A percentile compares a stretch with the other conserved stretches of the same genome.
Evolutionary conservation across 352 stramenopile genomes (phyloP).

Genomic region (Phytophthora pinifolia): DNA sequence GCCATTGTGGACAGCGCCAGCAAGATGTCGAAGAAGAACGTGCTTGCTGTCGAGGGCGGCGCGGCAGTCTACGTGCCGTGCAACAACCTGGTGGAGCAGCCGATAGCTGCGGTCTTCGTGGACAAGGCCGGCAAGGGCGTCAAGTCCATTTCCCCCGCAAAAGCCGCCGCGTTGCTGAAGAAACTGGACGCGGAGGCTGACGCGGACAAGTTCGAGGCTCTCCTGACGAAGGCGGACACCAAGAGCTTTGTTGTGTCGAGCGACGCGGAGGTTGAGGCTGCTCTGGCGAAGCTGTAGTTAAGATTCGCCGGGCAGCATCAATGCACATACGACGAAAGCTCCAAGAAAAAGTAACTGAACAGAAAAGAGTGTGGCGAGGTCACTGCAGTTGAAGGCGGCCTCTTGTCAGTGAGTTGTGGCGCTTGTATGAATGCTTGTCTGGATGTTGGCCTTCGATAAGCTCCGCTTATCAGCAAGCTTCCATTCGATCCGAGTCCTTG

Average conservation of each 20-base stretch:
- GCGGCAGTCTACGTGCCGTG: slow-evolving; percentile 69
- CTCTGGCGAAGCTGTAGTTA: slow-evolving; percentile 67
- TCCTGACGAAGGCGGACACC: slow-evolving; percentile 61
- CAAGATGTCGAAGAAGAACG: slow-evolving; percentile 62
- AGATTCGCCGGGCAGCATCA: slow-evolving; percentile 24
- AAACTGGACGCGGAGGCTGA: slow-evolving; percentile 50
- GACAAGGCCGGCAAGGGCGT: slow-evolving; percentile 56
- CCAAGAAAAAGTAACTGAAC: slow-evolving; percentile 25
- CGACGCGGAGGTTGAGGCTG: slow-evolving; percentile 55
- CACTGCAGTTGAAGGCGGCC: slow-evolving; percentile 14
- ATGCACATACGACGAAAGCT: too few relatives aligned
- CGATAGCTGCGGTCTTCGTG: slow-evolving; percentile 64
- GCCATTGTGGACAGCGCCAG: slow-evolving; percentile 51
- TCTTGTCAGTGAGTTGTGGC: slow-evolving; percentile 7
- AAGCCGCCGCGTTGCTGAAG: slow-evolving; percentile 51
- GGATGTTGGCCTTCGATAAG: too few relatives aligned
- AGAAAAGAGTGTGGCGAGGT: slow-evolving; percentile 18
- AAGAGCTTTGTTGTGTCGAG: slow-evolving; percentile 70
- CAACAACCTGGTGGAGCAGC: slow-evolving; percentile 76
- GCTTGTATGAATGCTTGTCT: neutral
- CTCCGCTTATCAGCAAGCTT: too few relatives aligned
- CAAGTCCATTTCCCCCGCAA: slow-evolving; percentile 58
- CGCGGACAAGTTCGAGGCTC: slow-evolving; percentile 61
- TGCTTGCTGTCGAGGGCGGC: slow-evolving; percentile 46
- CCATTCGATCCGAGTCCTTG: too few relatives aligned